Percentiles rank a stretch among this genome's conserved stretches.
Evolutionary conservation across 495 filamentous ascomycete species (phyloP).

Genomic region (Saxophila tyrrhenica): DNA sequence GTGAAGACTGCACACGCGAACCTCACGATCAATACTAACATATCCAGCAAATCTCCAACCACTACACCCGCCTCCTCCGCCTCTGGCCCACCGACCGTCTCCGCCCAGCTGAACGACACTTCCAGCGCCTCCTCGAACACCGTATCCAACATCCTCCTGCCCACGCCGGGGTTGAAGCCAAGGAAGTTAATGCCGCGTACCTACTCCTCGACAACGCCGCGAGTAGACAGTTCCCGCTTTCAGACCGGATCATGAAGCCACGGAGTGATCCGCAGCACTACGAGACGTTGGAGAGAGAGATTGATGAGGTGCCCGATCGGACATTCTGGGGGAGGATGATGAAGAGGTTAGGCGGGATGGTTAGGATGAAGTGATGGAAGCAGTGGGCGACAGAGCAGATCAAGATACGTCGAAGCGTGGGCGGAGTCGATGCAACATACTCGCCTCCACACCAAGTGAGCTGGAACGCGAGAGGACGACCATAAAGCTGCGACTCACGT

Average conservation of each 20-base stretch:
- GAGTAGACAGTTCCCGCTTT: slow-evolving; percentile 54
- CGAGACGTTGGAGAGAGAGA: slow-evolving; percentile 50
- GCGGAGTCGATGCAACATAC: too few relatives aligned
- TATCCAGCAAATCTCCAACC: slow-evolving; percentile 28
- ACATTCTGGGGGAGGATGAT: slow-evolving; percentile 20
- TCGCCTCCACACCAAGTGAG: too few relatives aligned
- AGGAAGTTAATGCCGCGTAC: slow-evolving; percentile 61
- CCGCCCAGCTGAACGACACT: slow-evolving; percentile 58
- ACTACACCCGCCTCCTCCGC: slow-evolving; percentile 54
- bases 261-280: slow-evolving; percentile 70
- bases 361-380: slow-evolving; percentile 18
- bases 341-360: slow-evolving; percentile 25
- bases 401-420: too few relatives aligned
- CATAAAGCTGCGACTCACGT: too few relatives aligned
- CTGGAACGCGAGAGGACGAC: too few relatives aligned
- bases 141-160: slow-evolving; percentile 39
- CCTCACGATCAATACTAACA: not conserved
- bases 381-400: not conserved
- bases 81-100: slow-evolving; percentile 71
- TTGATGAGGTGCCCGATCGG: slow-evolving; percentile 27
- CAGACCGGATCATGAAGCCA: slow-evolving; percentile 50
- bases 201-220: slow-evolving; percentile 66
- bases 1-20: not conserved
- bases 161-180: slow-evolving; percentile 31
- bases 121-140: slow-evolving; percentile 56